Base-by-base conservation (phyloP, 2,329 filamentous ascomycete species). In the Colletotrichum sp. region DNA sequence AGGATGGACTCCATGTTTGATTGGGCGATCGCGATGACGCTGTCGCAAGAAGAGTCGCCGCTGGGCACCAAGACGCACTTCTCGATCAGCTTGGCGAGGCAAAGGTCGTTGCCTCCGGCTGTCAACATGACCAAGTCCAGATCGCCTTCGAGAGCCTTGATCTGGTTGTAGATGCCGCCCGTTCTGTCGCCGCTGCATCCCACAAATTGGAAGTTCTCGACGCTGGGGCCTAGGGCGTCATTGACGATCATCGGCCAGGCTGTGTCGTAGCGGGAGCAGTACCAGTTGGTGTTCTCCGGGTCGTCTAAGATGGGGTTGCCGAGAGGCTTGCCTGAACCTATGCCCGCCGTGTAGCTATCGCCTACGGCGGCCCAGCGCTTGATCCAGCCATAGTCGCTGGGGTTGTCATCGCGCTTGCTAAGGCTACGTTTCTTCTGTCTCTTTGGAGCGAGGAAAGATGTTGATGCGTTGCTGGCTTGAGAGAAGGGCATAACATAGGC, bases 101-200 rank as follows among this genome's bases (percentile, higher is more conserved):
- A 85, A 5, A 85, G 75, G 67, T 85, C 84, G 60, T 86, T 86
- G 4, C 84, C 84, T 22, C 84, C 84, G 2, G 83, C 84, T 2
- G 84, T 85, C 79, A 86, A 32, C 8, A 82, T 80, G 10, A 85
- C 81, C 28, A 86, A 52, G 75, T 86, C 82, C n/a, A 84, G 63
- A 16, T 81, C 70, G 24, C 76, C 77, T 2, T 80, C 57, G 10
- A 85, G 72, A 4, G 74, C 68, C 10, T 81, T 44, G 5, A 78
- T 78, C 74, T 84, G 81, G 22, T 82, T 68, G 62, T 80, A 82
- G 30, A 84, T 83, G 7, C 79, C 68, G 8, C 28, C 75, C 2
- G 81, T 77, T 8, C 75, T 72, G 68, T 82, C 83, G 12, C 81
- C 82, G 32, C 75, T 79, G 77, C 80, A 83, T 8, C 80, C 83